phyloP scores from a whole-genome alignment of 371 early-diverging fungal species.

The Entomophthora muscae region DNA sequence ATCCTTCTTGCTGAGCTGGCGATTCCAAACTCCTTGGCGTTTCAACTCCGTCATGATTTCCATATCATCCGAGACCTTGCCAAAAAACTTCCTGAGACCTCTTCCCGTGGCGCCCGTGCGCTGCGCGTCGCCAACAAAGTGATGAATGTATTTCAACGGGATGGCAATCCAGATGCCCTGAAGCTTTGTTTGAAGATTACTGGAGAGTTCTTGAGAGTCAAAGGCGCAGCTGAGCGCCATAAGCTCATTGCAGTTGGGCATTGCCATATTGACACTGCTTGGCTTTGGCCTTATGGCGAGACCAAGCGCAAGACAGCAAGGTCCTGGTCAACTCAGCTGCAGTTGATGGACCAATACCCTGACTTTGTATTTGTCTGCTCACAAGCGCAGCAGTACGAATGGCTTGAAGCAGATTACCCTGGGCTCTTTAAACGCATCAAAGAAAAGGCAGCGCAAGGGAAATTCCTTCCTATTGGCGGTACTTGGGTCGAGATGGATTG shows the following conservation, averaged over 20 bases:
- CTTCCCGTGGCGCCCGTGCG: conserved; percentile 55
- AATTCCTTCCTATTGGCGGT: conserved; percentile 88
- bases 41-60: conserved; percentile 54
- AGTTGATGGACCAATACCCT: conserved; percentile 69
- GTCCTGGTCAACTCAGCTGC: conserved; percentile 76
- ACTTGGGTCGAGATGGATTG: conserved; percentile 98
- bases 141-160: conserved; percentile 44
- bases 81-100: conserved; percentile 45
- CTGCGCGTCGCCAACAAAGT: conserved; percentile 60
- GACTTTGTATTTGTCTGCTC: conserved; percentile 81
- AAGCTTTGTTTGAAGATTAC: conserved; percentile 32
- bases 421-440: conserved; percentile 56
- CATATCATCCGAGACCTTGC: conserved; percentile 59
- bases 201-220: conserved; percentile 34
- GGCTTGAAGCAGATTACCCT: conserved; percentile 74
- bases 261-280: conserved; percentile 51
- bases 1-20: conserved; percentile 43
- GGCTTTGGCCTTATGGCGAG: conserved; percentile 84
- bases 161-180: conserved; percentile 22
- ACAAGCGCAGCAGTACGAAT: conserved; percentile 91
- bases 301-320: conserved; percentile 90
- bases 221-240: conserved; percentile 35
- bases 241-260: conserved; percentile 65
- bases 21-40: conserved; percentile 42
- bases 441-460: conserved; percentile 41